phyloP scores from a whole-genome alignment of 2,329 filamentous ascomycete species.

The Colletotrichum endophyticum region DNA sequence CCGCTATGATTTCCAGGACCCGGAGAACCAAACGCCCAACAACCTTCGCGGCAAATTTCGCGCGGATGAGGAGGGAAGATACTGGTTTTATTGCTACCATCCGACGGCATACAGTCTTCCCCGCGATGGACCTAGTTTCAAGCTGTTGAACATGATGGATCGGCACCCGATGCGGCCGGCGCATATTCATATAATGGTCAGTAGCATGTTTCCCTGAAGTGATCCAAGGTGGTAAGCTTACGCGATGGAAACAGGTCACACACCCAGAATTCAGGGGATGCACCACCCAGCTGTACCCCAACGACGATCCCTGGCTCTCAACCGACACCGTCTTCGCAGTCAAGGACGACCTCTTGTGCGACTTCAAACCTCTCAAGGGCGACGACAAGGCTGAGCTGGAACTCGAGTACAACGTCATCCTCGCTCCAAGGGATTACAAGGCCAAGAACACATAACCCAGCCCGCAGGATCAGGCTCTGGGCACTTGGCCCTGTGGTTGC shows the following conservation, averaged over 20 bases:
- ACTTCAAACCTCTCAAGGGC: background rate
- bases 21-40: slow-evolving; percentile 72
- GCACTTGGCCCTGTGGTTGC: background rate
- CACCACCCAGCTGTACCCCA: slow-evolving; percentile 80
- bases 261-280: slow-evolving; percentile 72
- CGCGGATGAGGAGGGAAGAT: slow-evolving; percentile 72
- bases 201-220: background rate
- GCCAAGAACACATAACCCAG: slow-evolving; percentile 27
- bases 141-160: background rate
- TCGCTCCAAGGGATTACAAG: slow-evolving; percentile 51
- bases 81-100: slow-evolving; percentile 39
- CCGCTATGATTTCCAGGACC: slow-evolving; percentile 79
- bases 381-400: slow-evolving; percentile 38
- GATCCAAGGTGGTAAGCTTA: background rate
- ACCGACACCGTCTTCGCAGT: slow-evolving; percentile 57
- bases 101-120: background rate
- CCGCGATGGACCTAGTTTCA: background rate
- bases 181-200: background rate
- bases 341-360: slow-evolving; percentile 52
- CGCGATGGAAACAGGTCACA: slow-evolving; percentile 33
- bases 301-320: slow-evolving; percentile 66
- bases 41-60: slow-evolving; percentile 80
- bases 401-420: slow-evolving; percentile 46
- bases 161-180: background rate
- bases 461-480: background rate